A percentile compares a stretch with the other conserved stretches of the same genome.
phyloP scores from a whole-genome alignment of 257 asterid genomes.

The Gynochthodes officinalis region DNA sequence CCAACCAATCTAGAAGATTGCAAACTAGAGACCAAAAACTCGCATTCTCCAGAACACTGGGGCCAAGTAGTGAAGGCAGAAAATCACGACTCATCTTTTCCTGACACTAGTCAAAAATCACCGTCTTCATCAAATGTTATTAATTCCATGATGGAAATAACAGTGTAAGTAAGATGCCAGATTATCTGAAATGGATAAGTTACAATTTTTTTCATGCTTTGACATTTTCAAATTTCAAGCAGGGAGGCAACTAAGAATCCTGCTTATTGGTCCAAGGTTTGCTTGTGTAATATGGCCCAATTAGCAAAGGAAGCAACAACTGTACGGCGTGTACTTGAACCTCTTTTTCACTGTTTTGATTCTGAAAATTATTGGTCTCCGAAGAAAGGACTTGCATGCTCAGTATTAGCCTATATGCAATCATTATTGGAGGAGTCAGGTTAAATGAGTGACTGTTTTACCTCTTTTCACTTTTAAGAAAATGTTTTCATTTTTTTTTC shows the following conservation, averaged over 20 bases:
- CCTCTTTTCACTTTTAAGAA: constrained; percentile 1
- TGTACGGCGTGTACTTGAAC: constrained; percentile 48
- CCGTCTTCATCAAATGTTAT: constrained; percentile 24
- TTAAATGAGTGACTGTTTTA: constrained; percentile 10
- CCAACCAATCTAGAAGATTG: constrained; percentile 23
- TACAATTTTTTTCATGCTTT: background rate
- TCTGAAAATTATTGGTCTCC: constrained; percentile 46
- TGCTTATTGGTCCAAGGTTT: constrained; percentile 43
- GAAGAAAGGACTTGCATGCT: constrained; percentile 40
- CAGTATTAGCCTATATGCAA: constrained; percentile 38
- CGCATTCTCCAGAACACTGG: constrained; percentile 23
- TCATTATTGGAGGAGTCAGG: constrained; percentile 49
- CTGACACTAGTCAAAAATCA: constrained; percentile 33
- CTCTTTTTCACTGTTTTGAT: constrained; percentile 44
- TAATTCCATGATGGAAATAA: constrained; percentile 27
- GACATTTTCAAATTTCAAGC: constrained; percentile 8
- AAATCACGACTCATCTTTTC: constrained; percentile 30
- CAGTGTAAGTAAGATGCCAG: constrained; percentile 30
- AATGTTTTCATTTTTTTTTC: background rate
- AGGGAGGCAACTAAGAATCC: constrained; percentile 45
- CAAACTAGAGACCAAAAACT: constrained; percentile 17
- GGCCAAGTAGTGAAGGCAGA: constrained; percentile 33
- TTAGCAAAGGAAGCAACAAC: constrained; percentile 51
- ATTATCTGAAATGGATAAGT: background rate
- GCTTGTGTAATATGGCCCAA: constrained; percentile 40